Conservation (phyloP, 768 basidiomycete species). For the Mycena amicta region DNA sequence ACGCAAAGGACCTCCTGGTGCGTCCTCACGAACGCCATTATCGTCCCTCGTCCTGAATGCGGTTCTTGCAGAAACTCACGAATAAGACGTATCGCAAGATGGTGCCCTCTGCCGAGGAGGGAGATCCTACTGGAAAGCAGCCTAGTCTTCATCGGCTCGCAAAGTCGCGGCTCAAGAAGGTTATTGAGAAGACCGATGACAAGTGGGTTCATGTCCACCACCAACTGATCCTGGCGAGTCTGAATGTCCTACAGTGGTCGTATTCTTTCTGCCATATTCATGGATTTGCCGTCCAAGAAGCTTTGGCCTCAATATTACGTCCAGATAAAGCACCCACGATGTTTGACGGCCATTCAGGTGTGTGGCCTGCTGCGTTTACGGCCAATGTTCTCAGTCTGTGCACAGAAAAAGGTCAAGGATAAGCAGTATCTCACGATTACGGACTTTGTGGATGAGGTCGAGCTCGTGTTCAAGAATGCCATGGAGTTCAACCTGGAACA, state of each 20-base stretch:
- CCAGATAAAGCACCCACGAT: constrained; percentile 76
- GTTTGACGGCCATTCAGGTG: constrained; percentile 77
- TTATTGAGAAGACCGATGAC: constrained; percentile 72
- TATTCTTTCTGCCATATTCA: constrained; percentile 71
- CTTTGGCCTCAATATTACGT: constrained; percentile 81
- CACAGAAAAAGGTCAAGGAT: constrained; percentile 79
- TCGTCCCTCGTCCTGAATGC: constrained; percentile 1
- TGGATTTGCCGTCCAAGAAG: constrained; percentile 81
- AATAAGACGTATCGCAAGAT: constrained; percentile 52
- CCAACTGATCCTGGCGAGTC: no score
- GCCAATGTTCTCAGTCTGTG: constrained; percentile 6
- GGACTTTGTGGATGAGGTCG: constrained; percentile 84
- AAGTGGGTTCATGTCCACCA: constrained; percentile 51
- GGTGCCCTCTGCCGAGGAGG: constrained; percentile 43
- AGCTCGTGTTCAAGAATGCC: constrained; percentile 89
- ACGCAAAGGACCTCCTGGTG: constrained; percentile 83
- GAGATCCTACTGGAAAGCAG: constrained; percentile 45
- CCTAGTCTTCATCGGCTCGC: constrained; percentile 69
- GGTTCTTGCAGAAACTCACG: constrained; percentile 45
- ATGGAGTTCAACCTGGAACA: constrained; percentile 86
- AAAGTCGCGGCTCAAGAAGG: constrained; percentile 69
- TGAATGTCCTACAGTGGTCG: constrained; percentile 54
- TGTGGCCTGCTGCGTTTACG: constrained; percentile 33
- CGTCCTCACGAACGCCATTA: background rate
- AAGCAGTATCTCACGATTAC: constrained; percentile 71